phyloP scores from a whole-genome alignment of 352 stramenopile species.

The Globisporangium rhizosaccharum region DNA sequence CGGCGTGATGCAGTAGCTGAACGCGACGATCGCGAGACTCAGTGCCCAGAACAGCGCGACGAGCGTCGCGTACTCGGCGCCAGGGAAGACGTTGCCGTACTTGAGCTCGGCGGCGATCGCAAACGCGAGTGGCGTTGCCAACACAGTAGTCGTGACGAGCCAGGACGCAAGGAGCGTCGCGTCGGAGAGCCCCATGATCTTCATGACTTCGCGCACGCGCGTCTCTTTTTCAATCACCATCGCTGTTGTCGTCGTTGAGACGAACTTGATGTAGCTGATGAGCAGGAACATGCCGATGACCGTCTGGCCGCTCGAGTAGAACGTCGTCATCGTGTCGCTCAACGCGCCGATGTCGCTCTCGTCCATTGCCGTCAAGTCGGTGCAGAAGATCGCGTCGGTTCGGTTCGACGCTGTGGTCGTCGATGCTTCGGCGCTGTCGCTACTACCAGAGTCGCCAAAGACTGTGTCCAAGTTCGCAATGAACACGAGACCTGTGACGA shows the following conservation, averaged over 20 bases:
- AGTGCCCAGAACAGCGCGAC: constrained; percentile 66
- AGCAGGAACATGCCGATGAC: constrained; percentile 58
- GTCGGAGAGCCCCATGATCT: constrained; percentile 78
- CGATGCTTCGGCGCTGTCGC: not conserved
- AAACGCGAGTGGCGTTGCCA: constrained; percentile 48
- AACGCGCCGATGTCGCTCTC: constrained; percentile 27
- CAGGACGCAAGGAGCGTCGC: constrained; percentile 56
- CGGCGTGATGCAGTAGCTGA: constrained; percentile 56
- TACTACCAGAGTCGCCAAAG: constrained; percentile 23
- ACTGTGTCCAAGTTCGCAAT: constrained; percentile 56
- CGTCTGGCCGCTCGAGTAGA: constrained; percentile 59
- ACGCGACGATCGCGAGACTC: constrained; percentile 50
- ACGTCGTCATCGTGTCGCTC: constrained; percentile 43
- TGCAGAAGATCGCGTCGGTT: constrained; percentile 29
- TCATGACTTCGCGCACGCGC: constrained; percentile 72
- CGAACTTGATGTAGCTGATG: constrained; percentile 53
- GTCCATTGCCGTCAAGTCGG: constrained; percentile 20
- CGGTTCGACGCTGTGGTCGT: constrained; percentile 15
- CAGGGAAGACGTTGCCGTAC: constrained; percentile 61
- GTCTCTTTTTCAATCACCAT: constrained; percentile 85
- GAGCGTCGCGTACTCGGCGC: constrained; percentile 48
- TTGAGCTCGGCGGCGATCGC: constrained; percentile 48
- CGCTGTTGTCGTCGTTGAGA: constrained; percentile 53
- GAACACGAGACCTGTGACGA: constrained; percentile 47
- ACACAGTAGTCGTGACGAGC: constrained; percentile 38